phyloP scores from a whole-genome alignment of 2,329 filamentous ascomycete species.

The Colletotrichum orchidophilum region DNA sequence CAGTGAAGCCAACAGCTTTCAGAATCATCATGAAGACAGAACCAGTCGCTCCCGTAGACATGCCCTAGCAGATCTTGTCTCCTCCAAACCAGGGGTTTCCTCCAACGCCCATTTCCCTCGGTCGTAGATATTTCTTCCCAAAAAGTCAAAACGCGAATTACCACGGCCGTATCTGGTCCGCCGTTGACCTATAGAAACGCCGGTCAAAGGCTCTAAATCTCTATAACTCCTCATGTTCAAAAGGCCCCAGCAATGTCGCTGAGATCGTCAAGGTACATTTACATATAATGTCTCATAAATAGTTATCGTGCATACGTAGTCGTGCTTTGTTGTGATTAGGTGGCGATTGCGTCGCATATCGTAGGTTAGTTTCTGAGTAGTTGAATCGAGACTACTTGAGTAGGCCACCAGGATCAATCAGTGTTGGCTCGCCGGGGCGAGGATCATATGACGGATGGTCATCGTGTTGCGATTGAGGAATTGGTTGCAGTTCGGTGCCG shows the following conservation, averaged over 20 bases:
- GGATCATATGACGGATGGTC: slow-evolving; percentile 40
- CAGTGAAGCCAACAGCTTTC: slow-evolving; percentile 16
- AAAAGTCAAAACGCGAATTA: slow-evolving; percentile 14
- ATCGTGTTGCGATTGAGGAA: slow-evolving; percentile 52
- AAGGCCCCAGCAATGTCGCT: neutral
- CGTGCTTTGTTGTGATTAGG: neutral
- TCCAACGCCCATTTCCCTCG: slow-evolving; percentile 20
- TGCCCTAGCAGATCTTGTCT: neutral
- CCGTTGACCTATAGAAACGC: slow-evolving; percentile 18
- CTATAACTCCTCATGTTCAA: slow-evolving; percentile 17
- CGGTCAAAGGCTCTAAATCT: slow-evolving; percentile 21
- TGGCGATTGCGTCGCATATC: neutral
- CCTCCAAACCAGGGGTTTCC: slow-evolving; percentile 6
- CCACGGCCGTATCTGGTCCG: slow-evolving; percentile 4
- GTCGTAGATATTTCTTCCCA: slow-evolving; percentile 32
- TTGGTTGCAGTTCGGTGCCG: slow-evolving; percentile 57
- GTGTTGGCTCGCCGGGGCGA: slow-evolving; percentile 43
- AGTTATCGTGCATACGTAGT: neutral
- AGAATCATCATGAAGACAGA: slow-evolving; percentile 9
- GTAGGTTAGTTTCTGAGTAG: neutral
- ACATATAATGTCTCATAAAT: neutral
- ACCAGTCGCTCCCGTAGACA: neutral
- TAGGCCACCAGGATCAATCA: slow-evolving; percentile 53
- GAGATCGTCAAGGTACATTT: slow-evolving; percentile 26
- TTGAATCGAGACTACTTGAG: slow-evolving; percentile 39